A percentile compares a stretch with the other conserved stretches of the same genome.
phyloP scores from a whole-genome alignment of 2,329 filamentous ascomycete genomes.

The Furcasterigmium furcatum region DNA sequence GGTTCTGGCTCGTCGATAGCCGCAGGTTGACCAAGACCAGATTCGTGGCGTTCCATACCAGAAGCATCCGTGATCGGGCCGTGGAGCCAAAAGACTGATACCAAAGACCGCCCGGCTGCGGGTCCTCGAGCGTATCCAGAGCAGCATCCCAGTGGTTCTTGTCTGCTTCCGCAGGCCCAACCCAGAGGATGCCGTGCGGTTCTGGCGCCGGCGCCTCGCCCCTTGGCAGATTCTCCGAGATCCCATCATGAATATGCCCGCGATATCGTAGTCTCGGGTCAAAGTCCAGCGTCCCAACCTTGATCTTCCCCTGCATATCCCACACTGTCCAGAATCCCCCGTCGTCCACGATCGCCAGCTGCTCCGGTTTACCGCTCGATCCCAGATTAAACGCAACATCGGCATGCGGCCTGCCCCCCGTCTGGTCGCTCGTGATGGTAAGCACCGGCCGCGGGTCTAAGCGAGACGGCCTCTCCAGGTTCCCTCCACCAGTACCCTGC shows the following conservation, averaged over 20 bases:
- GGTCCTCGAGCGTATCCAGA: background rate
- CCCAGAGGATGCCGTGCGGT: slow-evolving; percentile 37
- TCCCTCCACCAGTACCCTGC: slow-evolving; percentile 7
- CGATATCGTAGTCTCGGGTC: slow-evolving; percentile 28
- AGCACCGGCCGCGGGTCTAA: slow-evolving; percentile 55
- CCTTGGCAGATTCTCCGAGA: slow-evolving; percentile 27
- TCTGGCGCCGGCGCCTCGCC: slow-evolving; percentile 19
- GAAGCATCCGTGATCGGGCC: slow-evolving; percentile 14
- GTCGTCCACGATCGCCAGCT: slow-evolving; percentile 64
- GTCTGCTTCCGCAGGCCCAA: slow-evolving; percentile 23
- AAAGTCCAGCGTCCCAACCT: slow-evolving; percentile 26
- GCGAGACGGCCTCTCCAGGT: slow-evolving; percentile 35
- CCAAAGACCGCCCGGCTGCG: slow-evolving; percentile 4
- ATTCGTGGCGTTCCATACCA: slow-evolving; percentile 32
- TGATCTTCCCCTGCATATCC: slow-evolving; percentile 45
- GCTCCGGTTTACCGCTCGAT: slow-evolving; percentile 43
- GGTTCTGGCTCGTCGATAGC: slow-evolving; percentile 15
- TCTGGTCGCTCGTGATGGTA: slow-evolving; percentile 46
- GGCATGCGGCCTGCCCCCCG: slow-evolving; percentile 52
- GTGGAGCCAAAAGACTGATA: background rate
- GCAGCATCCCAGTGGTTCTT: slow-evolving; percentile 18
- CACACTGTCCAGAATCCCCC: slow-evolving; percentile 66
- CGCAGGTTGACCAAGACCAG: slow-evolving; percentile 33
- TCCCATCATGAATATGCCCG: slow-evolving; percentile 41
- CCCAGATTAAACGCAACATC: slow-evolving; percentile 64